phyloP scores from a whole-genome alignment of 768 basidiomycete species.

The Cyathus striatus region DNA sequence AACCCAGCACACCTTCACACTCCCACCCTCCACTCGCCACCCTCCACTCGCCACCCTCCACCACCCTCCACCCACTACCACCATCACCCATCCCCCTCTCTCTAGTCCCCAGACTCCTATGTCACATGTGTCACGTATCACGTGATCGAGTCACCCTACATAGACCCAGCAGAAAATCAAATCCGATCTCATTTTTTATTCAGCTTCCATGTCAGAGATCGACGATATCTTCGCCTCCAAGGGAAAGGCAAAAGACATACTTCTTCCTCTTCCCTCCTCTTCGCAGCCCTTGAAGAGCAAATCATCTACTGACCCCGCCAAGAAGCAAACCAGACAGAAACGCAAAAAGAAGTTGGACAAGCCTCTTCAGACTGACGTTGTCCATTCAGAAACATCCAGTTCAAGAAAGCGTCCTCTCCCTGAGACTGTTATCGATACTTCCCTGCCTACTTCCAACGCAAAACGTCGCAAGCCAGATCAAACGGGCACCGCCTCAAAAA shows the following conservation, averaged over 20 bases:
- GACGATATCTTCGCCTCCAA: constrained; percentile 77
- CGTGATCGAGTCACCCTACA: no score
- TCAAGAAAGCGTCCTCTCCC: constrained; percentile 37
- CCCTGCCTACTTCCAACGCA: constrained; percentile 18
- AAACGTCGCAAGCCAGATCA: constrained; percentile 5
- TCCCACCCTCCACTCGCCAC: constrained; percentile 7
- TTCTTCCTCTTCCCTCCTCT: constrained; percentile 18
- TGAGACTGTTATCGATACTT: constrained; percentile 67
- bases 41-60: neutral
- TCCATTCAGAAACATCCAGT: neutral
- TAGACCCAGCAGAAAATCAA: no score
- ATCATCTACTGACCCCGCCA: no score
- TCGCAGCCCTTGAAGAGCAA: constrained; percentile 18
- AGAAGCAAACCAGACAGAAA: no score
- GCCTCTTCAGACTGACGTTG: constrained; percentile 14
- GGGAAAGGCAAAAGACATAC: constrained; percentile 22
- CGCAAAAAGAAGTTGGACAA: constrained; percentile 47
- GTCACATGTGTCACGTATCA: no score
- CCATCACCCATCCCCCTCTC: neutral
- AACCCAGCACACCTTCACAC: constrained; percentile 9
- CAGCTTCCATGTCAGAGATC: constrained; percentile 61
- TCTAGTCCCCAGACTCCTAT: no score
- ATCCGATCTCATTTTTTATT: no score
- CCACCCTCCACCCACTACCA: constrained; percentile 6
- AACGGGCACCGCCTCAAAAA: constrained; percentile 14